Conservation (phyloP, 208 protist species). For the Kentomonas sorsogonicus region DNA sequence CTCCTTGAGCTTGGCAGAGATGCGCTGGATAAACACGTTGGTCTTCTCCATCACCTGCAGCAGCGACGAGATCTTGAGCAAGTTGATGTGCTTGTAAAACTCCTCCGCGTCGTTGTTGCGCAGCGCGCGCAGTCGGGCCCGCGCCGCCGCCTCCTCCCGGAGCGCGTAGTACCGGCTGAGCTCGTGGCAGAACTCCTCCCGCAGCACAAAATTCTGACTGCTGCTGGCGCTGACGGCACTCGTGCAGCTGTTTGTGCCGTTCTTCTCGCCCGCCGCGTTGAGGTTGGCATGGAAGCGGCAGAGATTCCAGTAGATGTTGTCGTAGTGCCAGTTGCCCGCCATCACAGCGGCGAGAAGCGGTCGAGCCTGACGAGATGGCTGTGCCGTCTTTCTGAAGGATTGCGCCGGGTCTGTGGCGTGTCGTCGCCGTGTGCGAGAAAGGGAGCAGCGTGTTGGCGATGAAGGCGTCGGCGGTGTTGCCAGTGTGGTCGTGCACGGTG, state of each 20-base stretch:
- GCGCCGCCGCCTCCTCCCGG: constrained; percentile 32
- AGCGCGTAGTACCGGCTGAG: constrained; percentile 34
- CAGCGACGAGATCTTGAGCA: constrained; percentile 45
- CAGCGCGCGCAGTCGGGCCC: constrained; percentile 35
- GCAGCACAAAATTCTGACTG: not conserved
- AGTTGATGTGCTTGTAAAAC: constrained; percentile 41
- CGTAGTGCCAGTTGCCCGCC: too few relatives aligned
- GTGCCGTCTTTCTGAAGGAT: too few relatives aligned
- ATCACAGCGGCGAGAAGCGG: too few relatives aligned
- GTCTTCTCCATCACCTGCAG: constrained; percentile 63
- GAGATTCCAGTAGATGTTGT: too few relatives aligned
- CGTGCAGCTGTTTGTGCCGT: not conserved
- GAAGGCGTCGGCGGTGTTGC: too few relatives aligned
- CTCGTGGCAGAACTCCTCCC: constrained; percentile 12
- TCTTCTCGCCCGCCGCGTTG: too few relatives aligned
- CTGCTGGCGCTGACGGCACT: not conserved
- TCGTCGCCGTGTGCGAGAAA: too few relatives aligned
- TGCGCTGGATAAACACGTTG: constrained; percentile 49
- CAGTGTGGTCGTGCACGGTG: too few relatives aligned
- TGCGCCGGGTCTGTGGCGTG: too few relatives aligned
- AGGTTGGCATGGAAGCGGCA: too few relatives aligned
- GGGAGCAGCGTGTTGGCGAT: too few relatives aligned
- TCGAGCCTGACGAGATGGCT: too few relatives aligned
- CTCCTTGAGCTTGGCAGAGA: constrained; percentile 28
- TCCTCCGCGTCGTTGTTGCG: constrained; percentile 35